Evolutionary conservation across 1,284 basidiomycete genomes (phyloP), one percentile per base, ranked within the genome.

Genomic region (Microbotryum lychnidis-dioicae): DNA sequence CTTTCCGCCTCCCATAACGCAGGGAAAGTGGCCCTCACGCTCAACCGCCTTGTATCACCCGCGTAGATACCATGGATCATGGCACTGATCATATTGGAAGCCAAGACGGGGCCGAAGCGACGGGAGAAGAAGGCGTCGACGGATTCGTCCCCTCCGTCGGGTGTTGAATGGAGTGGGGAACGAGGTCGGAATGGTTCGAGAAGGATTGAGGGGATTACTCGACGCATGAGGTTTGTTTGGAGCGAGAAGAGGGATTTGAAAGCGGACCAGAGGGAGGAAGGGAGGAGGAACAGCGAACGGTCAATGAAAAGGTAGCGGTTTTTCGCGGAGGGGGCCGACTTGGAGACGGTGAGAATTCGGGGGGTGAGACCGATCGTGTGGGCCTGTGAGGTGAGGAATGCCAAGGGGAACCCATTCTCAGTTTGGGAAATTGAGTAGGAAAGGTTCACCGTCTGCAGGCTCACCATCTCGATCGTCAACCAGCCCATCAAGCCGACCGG

Each of bases 31-130:
- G 89, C 82, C 2, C 85, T 81, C 0, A 91, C 79, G 65, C 89
- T 91, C 10, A 97, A 76, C 44, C 77, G 71, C 1, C 86, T 77
- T 4, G 90, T 83, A 70, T 94, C 91, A 0, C 89, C 84, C 1
- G 91, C 91, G 73, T 96, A 97, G 63, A 98, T 88, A 0, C 93
- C 94, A 71, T 97, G 93, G 1, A 92, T 83, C 65, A 97, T 79
- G 0, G 92, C 87, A 60, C 87, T 89, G 4, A 87, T 85, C 55
- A 96, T 81, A 5, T 82, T 81, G 12, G 83, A 80, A 0, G 91
- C 89, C 59, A 93, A 82, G 1, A 79, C 75, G 2, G 78, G 72
- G 0, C 91, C 90, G 62, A 97, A 87, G 14, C 91, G 80, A 6
- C 90, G 81, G 0, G 81, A 74, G 60, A 97, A 75, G 71, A 97